Evolutionary conservation across 73 alveolate species (phyloP), one percentile per base, ranked within the genome.

Genomic region (Stentor coeruleus): DNA sequence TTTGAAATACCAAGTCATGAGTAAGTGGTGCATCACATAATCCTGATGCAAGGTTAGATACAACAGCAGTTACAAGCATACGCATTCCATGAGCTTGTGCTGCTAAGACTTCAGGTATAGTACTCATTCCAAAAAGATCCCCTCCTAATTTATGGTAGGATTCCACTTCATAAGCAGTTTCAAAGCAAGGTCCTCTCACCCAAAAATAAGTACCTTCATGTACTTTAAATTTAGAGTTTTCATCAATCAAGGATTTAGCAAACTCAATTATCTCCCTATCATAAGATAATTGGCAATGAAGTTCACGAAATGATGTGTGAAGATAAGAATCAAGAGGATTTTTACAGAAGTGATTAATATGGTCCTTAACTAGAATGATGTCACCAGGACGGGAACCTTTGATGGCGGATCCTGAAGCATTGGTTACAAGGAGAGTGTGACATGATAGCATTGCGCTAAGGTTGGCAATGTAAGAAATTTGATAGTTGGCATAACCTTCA

Each of bases 61-160:
- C 58, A n/a, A 84, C 35, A 31, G 82, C 15, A 0, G 83, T 15
- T 4, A 76, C 82, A 35, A 84, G 74, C 37, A 30, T 6, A 39
- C 83, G 37, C 75, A 84, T 40, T 49, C 86, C 86, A 11, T 55
- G 0, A 1, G 55, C 82, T 4, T 38, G 75, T 30, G 90, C 86
- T 31, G 86, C 81, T 2, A 84, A 30, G 15, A 84, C 72, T 72
- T 84, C 90, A 42, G 90, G 90, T 15, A 84, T 37, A 36, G 90
- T 84, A 39, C 90, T 84, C 90, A 84, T 84, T 3, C 90, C 90
- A 84, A 57, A 84, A 15, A 75, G 0, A 41, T 83, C 86, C 28
- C 76, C 90, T 84, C 90, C 90, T 11, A 77, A 77, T 35, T 84
- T 42, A 38, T 73, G 41, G 3, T 76, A 82, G 73, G 30, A 15